Base-by-base conservation (phyloP, 2,329 filamentous ascomycete species). In the Fusarium ambrosium region DNA sequence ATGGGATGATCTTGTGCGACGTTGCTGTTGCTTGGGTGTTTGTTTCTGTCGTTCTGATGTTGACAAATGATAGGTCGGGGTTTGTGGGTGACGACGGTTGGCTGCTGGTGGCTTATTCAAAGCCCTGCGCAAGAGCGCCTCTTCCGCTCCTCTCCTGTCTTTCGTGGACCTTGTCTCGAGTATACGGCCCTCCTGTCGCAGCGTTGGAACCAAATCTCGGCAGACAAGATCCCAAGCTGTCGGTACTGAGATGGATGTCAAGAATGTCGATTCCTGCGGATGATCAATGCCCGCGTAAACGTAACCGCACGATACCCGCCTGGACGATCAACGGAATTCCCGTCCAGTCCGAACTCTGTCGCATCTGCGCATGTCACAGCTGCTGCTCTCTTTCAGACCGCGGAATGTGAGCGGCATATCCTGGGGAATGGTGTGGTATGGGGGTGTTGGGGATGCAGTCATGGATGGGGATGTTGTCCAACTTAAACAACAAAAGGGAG, bases 401-500 rank as follows among this genome's bases (percentile, higher is more conserved):
- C 43, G 55, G 36, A 55, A 65, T 69, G 37, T 34, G 41, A 59
- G 60, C 27, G 51, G 64, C 43, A 68, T 64, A 51, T 68, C 48
- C 60, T 45, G 43, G 43, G 39, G 9, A 55, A 24, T 56, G 62
- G 64, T 55, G 61, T 70, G 63, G 41, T 56, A 70, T 63, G 55
- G 43, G 41, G 63, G 55, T 39, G 53, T 73, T 37, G 22, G 60
- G 51, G 24, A 36, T 18, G 39, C 18, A 32, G 16, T 59, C 64
- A 37, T 29, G 36, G 66, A 68, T 36, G 73, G 73, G 73, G 70
- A 73, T 69, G 70, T 73, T 64, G 64, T 63, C 64, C 66, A 73
- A 75, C 73, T 75, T 75, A 76, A 75, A 73, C 73, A 70, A 73
- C 67, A 62, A 66, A 61, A 60, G 55, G 36, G 64, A 41, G 53